Evolutionary conservation across 2,329 filamentous ascomycete genomes (phyloP).

Genomic region (Alternaria viburni): DNA sequence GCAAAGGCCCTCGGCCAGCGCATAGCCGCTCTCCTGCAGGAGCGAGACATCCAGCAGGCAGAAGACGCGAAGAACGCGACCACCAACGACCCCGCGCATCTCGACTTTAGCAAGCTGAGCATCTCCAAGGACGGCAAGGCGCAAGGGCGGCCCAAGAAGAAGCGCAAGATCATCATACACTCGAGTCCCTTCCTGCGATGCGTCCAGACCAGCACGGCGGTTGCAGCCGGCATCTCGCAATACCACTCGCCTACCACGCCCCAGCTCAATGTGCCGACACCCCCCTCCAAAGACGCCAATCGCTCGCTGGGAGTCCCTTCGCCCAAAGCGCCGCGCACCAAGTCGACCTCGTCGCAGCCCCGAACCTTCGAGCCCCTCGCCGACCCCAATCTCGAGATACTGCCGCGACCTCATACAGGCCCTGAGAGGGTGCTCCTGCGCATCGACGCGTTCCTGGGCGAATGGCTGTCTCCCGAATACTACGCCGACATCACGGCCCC

Average conservation of each 20-base stretch:
- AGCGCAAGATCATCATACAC: constrained; percentile 83
- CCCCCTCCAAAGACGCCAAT: constrained; percentile 25
- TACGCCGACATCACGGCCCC: constrained; percentile 92
- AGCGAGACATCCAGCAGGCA: constrained; percentile 56
- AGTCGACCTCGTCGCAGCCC: constrained; percentile 29
- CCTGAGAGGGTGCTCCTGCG: constrained; percentile 62
- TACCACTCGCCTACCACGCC: constrained; percentile 53
- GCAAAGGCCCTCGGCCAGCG: constrained; percentile 79
- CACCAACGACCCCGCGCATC: constrained; percentile 25
- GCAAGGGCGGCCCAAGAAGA: constrained; percentile 46
- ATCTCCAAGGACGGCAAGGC: constrained; percentile 8
- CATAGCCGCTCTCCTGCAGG: constrained; percentile 74
- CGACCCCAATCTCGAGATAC: constrained; percentile 46
- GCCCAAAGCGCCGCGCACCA: constrained; percentile 19
- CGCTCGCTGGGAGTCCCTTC: constrained; percentile 17
- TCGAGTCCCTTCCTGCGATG: constrained; percentile 94
- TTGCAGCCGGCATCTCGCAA: constrained; percentile 82
- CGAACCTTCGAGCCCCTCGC: constrained; percentile 41
- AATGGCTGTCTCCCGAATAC: constrained; percentile 94
- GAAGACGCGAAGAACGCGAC: constrained; percentile 25
- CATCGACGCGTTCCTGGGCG: constrained; percentile 89
- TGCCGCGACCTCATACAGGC: constrained; percentile 41
- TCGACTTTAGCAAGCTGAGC: constrained; percentile 31
- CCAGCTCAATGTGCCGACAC: constrained; percentile 26
- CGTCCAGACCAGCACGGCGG: constrained; percentile 87